Conservation (phyloP, 1,139 yeast genomes). For the Blastobotrys arbuscula region DNA sequence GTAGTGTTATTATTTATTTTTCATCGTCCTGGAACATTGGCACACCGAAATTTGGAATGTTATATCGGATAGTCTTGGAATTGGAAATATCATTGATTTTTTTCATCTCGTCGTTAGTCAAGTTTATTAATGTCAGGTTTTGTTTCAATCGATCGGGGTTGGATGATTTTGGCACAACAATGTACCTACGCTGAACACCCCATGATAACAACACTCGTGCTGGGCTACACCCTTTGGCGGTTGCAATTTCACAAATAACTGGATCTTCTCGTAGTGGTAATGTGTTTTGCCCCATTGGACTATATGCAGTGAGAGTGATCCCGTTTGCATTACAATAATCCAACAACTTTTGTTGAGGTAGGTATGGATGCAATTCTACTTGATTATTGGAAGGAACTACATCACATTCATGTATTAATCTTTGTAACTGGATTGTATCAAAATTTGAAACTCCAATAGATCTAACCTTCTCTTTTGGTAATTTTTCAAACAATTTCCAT, state of each 20-base stretch:
- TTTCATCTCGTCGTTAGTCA: slow-evolving; percentile 11
- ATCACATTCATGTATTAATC: slow-evolving; percentile 53
- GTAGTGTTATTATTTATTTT: too few species aligned
- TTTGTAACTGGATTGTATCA: slow-evolving; percentile 48
- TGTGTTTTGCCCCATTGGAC: slow-evolving; percentile 48
- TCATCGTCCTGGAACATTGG: slow-evolving; percentile 2
- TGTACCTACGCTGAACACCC: slow-evolving; percentile 61
- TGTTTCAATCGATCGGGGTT: slow-evolving; percentile 51
- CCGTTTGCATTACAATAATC: slow-evolving; percentile 48
- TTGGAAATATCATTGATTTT: slow-evolving; percentile 27
- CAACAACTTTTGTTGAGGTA: slow-evolving; percentile 62
- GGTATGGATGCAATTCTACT: slow-evolving; percentile 69
- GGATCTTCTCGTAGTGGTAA: slow-evolving; percentile 37
- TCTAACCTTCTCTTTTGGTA: slow-evolving; percentile 55
- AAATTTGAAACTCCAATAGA: slow-evolving; percentile 79
- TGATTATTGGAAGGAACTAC: slow-evolving; percentile 70
- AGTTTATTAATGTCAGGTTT: slow-evolving; percentile 38
- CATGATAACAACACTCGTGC: slow-evolving; percentile 66
- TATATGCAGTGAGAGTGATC: slow-evolving; percentile 64
- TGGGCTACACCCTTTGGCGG: slow-evolving; percentile 46
- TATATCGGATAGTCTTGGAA: slow-evolving; percentile 38
- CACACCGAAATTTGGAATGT: slow-evolving; percentile 5
- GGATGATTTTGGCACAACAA: slow-evolving; percentile 66
- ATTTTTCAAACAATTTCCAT: slow-evolving; percentile 63
- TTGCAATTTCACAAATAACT: slow-evolving; percentile 46